Evolutionary conservation across 169 alveolate species (phyloP), one percentile per base, ranked within the genome.

Genomic region (Eimeria maxima): DNA sequence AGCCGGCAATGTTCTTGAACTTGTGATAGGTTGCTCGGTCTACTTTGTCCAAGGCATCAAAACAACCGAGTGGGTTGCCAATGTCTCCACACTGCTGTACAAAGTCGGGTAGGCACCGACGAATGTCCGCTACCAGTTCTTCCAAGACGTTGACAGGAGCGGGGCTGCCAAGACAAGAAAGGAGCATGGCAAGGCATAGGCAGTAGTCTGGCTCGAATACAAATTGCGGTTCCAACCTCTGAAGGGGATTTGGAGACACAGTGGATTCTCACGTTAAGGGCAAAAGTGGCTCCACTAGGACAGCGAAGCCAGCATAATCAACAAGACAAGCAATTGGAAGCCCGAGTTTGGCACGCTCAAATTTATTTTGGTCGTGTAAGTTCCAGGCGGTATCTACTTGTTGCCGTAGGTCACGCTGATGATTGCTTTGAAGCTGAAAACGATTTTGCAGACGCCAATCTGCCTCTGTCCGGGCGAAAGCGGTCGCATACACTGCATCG

Each of bases 221-320:
- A 73, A 16, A 29, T 29, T 27, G 50, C 83, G 18, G 53, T 38
- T 13, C 83, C 83, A 10, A 38, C 83, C 1, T 18, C 53, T 29
- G 38, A 55, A 45, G 24, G 47, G 29, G 33, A 5, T 18, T 57
- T 10, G 57, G 29, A 38, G 33, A 83, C 76, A n/a, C 50, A 42
- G 20, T 47, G 63, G 63, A 69, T 8, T 16, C 45, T 55, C n/a
- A 74, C 96, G 33, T 81, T 63, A 94, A 65, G 80, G 96, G 96
- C 63, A 94, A 44, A 22, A 94, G 80, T 55, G 96, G 96, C 90
- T 94, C 96, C 20, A 83, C 96, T 78, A 94, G 45, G 76, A 94
- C 91, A 44, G 94, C 89, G 33, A 81, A 67, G 78, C 96, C 96
- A 7, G 90, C 89, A 45, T 94, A 94, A 83, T 94, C 96, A 50